Evolutionary conservation across 345 rosid genomes (phyloP), one percentile per base, ranked within the genome.

Genomic region (Camelina neglecta): DNA sequence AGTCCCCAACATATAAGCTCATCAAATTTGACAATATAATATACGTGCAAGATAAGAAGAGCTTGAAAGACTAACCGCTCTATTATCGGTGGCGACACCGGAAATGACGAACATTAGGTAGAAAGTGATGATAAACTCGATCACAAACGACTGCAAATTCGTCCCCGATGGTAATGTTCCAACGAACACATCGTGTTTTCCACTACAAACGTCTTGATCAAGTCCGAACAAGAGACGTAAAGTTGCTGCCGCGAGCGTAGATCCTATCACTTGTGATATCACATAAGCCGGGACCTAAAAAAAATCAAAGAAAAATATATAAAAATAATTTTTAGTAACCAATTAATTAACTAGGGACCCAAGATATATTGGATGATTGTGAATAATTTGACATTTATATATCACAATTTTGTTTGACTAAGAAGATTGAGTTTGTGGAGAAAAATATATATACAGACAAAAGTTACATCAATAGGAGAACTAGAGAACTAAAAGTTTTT

Each of bases 71-170:
- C 93, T 79, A 74, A 92, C 97, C 24, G 97, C 99, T 85, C 99
- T 81, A 75, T 87, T 92, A 45, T 95, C 99, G 0, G 99, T 95
- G 39, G 96, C 91, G 6, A 90, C 98, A 1, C 99, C 99, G 1
- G 93, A 92, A 4, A 90, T 82, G 44, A 95, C 20, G 48, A 95
- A 95, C 97, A 95, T 88, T 70, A 95, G 89, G 80, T 88, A 95
- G 84, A 95, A 95, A 11, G 99, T 95, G 81, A 88, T 88, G 70
- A 95, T 92, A 86, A 90, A 95, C 85, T 95, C 99, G 1, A 95
- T 65, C 33, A 83, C 94, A 33, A 88, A 90, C 6, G 98, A 85
- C 64, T 95, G 99, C 47, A 86, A 11, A 39, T 88, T 18, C 0
- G 97, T 69, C 1, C 99, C 99, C 0, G 87, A 47, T 1, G 99